Conservation (phyloP, 257 asterid species). For the Solanum chmielewskii region DNA sequence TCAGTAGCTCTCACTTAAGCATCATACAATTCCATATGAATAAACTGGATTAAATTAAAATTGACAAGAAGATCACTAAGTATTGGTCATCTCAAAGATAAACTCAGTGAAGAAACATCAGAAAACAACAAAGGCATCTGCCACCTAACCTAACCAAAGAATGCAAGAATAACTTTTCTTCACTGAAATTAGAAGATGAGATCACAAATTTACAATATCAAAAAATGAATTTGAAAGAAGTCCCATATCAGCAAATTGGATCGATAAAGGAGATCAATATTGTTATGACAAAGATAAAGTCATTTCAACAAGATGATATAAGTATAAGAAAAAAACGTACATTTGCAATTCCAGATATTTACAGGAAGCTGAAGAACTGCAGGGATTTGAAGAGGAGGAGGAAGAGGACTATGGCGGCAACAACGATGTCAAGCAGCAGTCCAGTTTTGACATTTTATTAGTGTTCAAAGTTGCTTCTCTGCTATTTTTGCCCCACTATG, state of each 20-base stretch:
- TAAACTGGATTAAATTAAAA: not conserved
- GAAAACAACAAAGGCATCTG: not conserved
- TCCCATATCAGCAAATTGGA: not conserved
- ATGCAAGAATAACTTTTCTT: not conserved
- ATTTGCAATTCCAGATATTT: not conserved
- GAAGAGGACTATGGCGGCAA: not conserved
- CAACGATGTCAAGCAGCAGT: not conserved
- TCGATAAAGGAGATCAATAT: not conserved
- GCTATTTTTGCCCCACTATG: too few relatives aligned
- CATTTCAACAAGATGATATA: not conserved
- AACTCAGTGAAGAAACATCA: not conserved
- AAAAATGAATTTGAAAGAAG: not conserved
- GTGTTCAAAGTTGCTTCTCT: not conserved
- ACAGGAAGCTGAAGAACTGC: not conserved
- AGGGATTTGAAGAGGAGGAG: not conserved
- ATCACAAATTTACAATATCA: not conserved
- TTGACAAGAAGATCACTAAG: not conserved
- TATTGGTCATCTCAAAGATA: not conserved
- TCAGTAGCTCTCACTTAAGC: not conserved
- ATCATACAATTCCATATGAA: not conserved
- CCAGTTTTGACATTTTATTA: not conserved
- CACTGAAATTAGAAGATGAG: not conserved
- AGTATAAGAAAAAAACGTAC: not conserved
- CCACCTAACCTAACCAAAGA: not conserved
- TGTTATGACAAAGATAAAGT: not conserved